phyloP scores from a whole-genome alignment of 805 yeast genomes.

The Zygosaccharomyces lentus region DNA sequence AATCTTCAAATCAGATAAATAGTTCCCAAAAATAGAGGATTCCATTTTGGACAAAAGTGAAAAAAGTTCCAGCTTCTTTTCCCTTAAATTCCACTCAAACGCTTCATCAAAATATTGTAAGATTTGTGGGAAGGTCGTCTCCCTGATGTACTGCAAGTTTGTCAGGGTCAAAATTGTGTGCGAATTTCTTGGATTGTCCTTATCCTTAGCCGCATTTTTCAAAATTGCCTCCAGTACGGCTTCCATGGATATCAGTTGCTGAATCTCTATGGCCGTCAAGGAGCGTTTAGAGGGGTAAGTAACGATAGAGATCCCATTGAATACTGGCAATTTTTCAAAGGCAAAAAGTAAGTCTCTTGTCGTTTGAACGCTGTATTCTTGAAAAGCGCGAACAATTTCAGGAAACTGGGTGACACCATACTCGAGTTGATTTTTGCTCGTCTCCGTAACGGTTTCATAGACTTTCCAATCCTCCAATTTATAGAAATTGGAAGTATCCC shows the following conservation, averaged over 20 bases:
- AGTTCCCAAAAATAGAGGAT: constrained; percentile 49
- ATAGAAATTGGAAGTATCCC: constrained; percentile 44
- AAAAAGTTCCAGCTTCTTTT: constrained; percentile 43
- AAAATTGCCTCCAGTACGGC: constrained; percentile 42
- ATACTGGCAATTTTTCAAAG: constrained; percentile 34
- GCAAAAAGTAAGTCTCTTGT: constrained; percentile 35
- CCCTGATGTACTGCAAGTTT: constrained; percentile 48
- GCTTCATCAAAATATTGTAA: constrained; percentile 47
- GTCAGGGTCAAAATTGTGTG: constrained; percentile 50
- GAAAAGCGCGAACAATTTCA: constrained; percentile 33
- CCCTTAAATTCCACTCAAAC: constrained; percentile 44
- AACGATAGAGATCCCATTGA: constrained; percentile 36
- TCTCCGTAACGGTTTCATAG: constrained; percentile 23
- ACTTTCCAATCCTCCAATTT: constrained; percentile 40
- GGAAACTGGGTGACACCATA: constrained; percentile 40
- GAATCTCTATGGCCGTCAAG: constrained; percentile 39
- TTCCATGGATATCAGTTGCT: constrained; percentile 43
- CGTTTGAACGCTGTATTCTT: constrained; percentile 34
- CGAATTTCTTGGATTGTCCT: constrained; percentile 38
- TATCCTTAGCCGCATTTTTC: constrained; percentile 40
- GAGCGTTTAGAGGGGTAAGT: constrained; percentile 36
- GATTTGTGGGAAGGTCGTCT: constrained; percentile 45
- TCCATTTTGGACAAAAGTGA: constrained; percentile 47
- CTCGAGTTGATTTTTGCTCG: constrained; percentile 12
- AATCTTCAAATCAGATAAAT: constrained; percentile 46